These are phyloP conservation scores for Sordariomycetes sp. DNA, from an alignment of 2,329 filamentous ascomycete genomes.

Conservation along the genomic window DNA sequence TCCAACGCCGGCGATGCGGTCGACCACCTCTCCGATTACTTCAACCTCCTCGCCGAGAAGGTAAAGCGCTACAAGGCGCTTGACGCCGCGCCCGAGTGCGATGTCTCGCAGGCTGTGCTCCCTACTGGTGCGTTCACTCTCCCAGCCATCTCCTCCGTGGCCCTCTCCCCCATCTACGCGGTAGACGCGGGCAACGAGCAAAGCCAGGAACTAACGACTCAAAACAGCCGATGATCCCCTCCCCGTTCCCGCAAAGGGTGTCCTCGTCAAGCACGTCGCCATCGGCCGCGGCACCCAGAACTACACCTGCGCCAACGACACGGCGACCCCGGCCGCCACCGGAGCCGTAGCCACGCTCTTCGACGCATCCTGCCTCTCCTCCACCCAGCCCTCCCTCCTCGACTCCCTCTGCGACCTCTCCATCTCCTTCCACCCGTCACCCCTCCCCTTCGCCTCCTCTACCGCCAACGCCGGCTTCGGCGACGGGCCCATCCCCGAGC, in stretches of 20 bases:
- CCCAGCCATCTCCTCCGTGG: not conserved
- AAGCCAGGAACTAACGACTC: not conserved
- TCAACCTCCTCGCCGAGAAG: slow-evolving; percentile 47
- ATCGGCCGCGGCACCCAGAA: slow-evolving; percentile 87
- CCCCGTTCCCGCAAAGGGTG: slow-evolving; percentile 46
- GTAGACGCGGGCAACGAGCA: not conserved
- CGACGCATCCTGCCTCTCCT: slow-evolving; percentile 73
- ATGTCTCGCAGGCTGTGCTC: slow-evolving; percentile 41
- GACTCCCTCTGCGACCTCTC: slow-evolving; percentile 54
- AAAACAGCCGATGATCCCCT: slow-evolving; percentile 43
- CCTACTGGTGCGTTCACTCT: slow-evolving; percentile 29
- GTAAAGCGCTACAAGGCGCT: slow-evolving; percentile 35
- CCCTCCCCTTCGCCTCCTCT: slow-evolving; percentile 15
- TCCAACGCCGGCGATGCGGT: slow-evolving; percentile 25
- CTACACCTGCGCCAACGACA: slow-evolving; percentile 68
- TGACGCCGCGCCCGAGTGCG: slow-evolving; percentile 33
- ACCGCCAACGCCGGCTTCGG: slow-evolving; percentile 1
- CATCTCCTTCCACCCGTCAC: slow-evolving; percentile 51
- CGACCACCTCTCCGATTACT: slow-evolving; percentile 46
- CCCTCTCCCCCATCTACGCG: slow-evolving; percentile 5
- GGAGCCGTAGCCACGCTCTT: slow-evolving; percentile 80
- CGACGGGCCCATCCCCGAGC: slow-evolving; percentile 13
- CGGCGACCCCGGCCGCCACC: slow-evolving; percentile 48
- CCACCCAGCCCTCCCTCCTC: slow-evolving; percentile 57
- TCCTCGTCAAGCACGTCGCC: slow-evolving; percentile 65